Conservation (phyloP, 2,329 filamentous ascomycete genomes). For the Coniochaeta sp. region DNA sequence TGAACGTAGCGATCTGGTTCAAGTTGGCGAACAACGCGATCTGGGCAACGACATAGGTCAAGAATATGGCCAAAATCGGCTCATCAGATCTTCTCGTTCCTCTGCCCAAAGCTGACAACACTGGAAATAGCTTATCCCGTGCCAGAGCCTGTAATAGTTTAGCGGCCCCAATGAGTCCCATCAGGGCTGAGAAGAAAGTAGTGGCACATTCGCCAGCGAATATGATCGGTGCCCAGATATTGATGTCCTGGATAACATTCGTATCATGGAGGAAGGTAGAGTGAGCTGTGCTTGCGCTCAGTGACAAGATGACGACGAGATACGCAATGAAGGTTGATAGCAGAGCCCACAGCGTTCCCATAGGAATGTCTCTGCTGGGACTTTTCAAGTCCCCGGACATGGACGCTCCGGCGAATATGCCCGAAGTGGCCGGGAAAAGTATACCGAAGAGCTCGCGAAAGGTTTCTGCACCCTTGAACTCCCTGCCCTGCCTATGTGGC, state of each 20-base stretch:
- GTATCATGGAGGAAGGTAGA: conserved; percentile 65
- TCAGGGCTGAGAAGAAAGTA: conserved; percentile 76
- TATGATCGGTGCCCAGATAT: conserved; percentile 64
- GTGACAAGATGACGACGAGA: conserved; percentile 66
- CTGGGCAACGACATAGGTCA: conserved; percentile 71
- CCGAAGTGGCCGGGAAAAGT: conserved; percentile 66
- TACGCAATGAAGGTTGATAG: conserved; percentile 71
- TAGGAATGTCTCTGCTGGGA: conserved; percentile 77
- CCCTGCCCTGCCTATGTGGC: conserved; percentile 58
- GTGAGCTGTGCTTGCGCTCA: conserved; percentile 70
- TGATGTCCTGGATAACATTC: conserved; percentile 78
- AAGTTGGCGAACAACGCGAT: conserved; percentile 75
- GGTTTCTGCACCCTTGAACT: conserved; percentile 56
- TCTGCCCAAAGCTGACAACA: conserved; percentile 65
- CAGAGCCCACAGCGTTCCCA: conserved; percentile 74
- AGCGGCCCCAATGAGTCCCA: conserved; percentile 80
- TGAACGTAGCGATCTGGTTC: conserved; percentile 82
- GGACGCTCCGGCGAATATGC: conserved; percentile 66
- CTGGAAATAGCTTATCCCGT: conserved; percentile 70
- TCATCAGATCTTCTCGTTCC: conserved; percentile 67
- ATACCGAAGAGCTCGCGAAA: conserved; percentile 83
- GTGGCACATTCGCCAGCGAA: conserved; percentile 78
- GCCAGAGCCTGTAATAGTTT: conserved; percentile 81
- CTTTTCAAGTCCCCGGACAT: conserved; percentile 85
- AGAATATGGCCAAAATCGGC: conserved; percentile 66